These are phyloP conservation scores for Magnolia kwangsiensis DNA, from an alignment of 164 flowering plant genomes.

Conservation along the genomic window DNA sequence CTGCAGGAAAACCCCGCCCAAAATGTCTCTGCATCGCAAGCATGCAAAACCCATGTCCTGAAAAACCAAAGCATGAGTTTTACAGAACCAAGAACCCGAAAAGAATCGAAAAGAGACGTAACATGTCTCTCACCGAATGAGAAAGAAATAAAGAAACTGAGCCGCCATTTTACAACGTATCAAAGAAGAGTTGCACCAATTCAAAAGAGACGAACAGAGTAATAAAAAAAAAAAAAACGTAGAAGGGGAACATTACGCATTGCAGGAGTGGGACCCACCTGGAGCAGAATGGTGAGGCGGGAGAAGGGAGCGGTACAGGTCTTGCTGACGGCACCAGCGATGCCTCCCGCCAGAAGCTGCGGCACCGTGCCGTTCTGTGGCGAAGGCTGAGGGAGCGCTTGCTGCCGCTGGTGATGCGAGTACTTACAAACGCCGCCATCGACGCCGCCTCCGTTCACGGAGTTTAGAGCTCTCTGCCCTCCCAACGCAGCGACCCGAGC, in stretches of 20 bases:
- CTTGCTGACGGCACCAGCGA: constrained; percentile 96
- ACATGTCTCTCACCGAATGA: background rate
- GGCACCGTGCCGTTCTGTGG: constrained; percentile 51
- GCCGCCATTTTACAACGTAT: too few relatives aligned
- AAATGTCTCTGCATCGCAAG: too few relatives aligned
- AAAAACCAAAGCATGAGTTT: too few relatives aligned
- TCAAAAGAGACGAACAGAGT: background rate
- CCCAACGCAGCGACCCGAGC: constrained; percentile 54
- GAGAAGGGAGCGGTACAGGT: constrained; percentile 98
- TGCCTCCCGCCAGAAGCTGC: constrained; percentile 81
- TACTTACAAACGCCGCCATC: constrained; percentile 40
- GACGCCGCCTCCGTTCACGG: constrained; percentile 29
- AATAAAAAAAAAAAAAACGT: background rate
- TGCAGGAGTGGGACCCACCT: constrained; percentile 36
- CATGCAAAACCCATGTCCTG: too few relatives aligned
- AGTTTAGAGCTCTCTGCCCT: constrained; percentile 39
- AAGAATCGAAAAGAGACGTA: too few relatives aligned
- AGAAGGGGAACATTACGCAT: background rate
- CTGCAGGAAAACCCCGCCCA: too few relatives aligned
- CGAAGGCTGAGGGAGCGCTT: constrained; percentile 25
- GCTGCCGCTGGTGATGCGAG: constrained; percentile 21
- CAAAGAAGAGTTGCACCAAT: too few relatives aligned
- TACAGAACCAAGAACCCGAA: too few relatives aligned
- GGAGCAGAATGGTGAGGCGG: constrained; percentile 93
- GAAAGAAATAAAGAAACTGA: background rate